Conservation (phyloP, 2,329 filamentous ascomycete species). For the Clonostachys solani region DNA sequence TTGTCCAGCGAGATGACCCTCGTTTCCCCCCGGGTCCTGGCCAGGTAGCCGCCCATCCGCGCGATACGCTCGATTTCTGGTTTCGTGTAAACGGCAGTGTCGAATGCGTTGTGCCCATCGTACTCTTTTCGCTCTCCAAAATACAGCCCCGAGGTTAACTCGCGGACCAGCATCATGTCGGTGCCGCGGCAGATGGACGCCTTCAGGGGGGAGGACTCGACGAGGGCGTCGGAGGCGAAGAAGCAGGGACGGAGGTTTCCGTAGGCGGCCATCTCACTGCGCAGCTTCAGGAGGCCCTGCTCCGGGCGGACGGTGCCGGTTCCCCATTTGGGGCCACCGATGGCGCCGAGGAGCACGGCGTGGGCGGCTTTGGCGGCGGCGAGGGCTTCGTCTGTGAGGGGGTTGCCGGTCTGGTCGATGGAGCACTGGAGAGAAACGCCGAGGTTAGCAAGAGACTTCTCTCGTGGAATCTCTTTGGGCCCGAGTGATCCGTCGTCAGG, state of each 20-base stretch:
- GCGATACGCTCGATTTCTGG: constrained; percentile 82
- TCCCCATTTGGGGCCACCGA: constrained; percentile 91
- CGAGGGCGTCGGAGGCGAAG: constrained; percentile 80
- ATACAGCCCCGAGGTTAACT: constrained; percentile 88
- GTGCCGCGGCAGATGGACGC: constrained; percentile 75
- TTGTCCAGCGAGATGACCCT: constrained; percentile 81
- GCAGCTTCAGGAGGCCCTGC: constrained; percentile 81
- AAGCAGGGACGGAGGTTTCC: constrained; percentile 92
- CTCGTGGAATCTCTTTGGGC: background rate
- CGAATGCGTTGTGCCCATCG: constrained; percentile 65
- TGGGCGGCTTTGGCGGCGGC: constrained; percentile 77
- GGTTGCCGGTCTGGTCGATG: constrained; percentile 75
- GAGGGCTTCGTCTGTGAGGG: constrained; percentile 78
- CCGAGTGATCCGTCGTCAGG: constrained; percentile 5
- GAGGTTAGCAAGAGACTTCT: constrained; percentile 6
- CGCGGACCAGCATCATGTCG: constrained; percentile 87
- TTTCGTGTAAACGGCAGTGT: constrained; percentile 81
- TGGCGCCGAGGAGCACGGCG: constrained; percentile 84
- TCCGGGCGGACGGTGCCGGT: constrained; percentile 83
- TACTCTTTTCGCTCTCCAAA: constrained; percentile 80
- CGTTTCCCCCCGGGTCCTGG: constrained; percentile 65
- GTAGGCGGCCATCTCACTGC: constrained; percentile 87
- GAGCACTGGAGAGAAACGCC: constrained; percentile 57
- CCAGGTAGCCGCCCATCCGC: constrained; percentile 73
- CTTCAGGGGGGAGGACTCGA: constrained; percentile 81